Evolutionary conservation across 345 rosid genomes (phyloP).

Genomic region (Pugionium cornutum): DNA sequence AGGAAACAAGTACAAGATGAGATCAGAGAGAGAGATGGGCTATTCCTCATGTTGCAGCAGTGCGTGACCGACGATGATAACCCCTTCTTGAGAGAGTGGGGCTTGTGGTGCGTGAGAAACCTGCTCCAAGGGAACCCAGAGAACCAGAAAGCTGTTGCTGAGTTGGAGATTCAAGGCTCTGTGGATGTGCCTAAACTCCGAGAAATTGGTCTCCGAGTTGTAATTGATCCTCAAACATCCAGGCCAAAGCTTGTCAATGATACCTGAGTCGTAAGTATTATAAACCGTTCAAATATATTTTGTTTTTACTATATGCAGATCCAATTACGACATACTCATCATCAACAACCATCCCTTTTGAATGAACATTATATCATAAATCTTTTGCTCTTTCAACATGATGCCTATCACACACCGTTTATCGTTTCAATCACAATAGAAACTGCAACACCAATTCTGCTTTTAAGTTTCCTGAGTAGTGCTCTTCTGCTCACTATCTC

Average conservation of each 20-base stretch:
- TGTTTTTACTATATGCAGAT: conserved; percentile 48
- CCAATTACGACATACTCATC: conserved; percentile 86
- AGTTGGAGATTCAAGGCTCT: conserved; percentile 76
- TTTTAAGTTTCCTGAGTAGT: conserved; percentile 63
- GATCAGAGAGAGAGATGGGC: conserved; percentile 59
- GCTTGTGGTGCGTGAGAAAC: conserved; percentile 73
- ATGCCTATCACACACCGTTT: conserved; percentile 47
- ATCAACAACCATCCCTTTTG: conserved; percentile 95
- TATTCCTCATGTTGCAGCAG: conserved; percentile 67
- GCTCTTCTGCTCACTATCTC: conserved; percentile 16
- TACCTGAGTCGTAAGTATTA: conserved; percentile 22
- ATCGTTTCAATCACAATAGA: background rate
- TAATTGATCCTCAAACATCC: conserved; percentile 55
- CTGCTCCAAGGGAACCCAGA: conserved; percentile 68
- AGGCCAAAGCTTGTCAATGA: conserved; percentile 76
- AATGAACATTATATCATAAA: conserved; percentile 94
- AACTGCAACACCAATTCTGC: conserved; percentile 13
- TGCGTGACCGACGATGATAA: conserved; percentile 75
- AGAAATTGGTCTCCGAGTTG: conserved; percentile 68
- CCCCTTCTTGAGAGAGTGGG: conserved; percentile 83
- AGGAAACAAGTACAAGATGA: conserved; percentile 72
- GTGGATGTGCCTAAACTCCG: conserved; percentile 66
- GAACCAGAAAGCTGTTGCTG: conserved; percentile 62
- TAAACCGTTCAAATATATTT: too few relatives aligned
- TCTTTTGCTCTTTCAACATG: conserved; percentile 59